Conservation (phyloP, 2,329 filamentous ascomycete species). For the Clonostachys sp. region DNA sequence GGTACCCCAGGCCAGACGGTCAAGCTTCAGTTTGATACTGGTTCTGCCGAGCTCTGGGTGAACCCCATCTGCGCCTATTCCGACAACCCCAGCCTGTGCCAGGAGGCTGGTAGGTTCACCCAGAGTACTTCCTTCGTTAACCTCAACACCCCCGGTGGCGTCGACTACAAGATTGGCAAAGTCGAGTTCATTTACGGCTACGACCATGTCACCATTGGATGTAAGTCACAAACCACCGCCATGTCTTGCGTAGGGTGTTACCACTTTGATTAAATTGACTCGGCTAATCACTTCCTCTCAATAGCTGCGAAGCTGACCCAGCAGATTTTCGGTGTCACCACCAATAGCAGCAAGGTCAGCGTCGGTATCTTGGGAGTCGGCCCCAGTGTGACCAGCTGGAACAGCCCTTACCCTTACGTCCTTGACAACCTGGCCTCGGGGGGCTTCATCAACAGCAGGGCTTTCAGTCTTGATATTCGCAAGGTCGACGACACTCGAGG, state of each 20-base stretch:
- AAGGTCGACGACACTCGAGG: conserved; percentile 19
- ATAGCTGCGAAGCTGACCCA: conserved; percentile 21
- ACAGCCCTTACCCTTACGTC: conserved; percentile 22
- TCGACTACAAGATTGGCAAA: conserved; percentile 24
- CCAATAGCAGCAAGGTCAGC: conserved; percentile 16
- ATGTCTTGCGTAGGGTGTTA: neutral
- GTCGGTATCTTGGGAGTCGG: conserved; percentile 27
- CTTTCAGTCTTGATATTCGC: conserved; percentile 26
- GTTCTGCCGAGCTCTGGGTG: conserved; percentile 35
- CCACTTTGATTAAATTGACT: conserved; percentile 1
- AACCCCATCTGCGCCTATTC: conserved; percentile 30
- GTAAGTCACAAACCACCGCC: conserved; percentile 12
- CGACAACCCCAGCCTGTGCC: conserved; percentile 16
- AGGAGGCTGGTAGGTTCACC: conserved; percentile 19
- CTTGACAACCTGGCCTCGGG: conserved; percentile 26
- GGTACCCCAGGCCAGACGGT: conserved; percentile 30
- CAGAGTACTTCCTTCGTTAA: conserved; percentile 19
- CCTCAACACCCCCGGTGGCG: conserved; percentile 12
- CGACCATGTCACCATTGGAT: conserved; percentile 22
- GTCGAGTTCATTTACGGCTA: conserved; percentile 24
- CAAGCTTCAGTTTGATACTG: conserved; percentile 33
- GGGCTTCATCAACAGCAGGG: conserved; percentile 28
- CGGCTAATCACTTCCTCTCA: neutral
- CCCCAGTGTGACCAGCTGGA: conserved; percentile 24
- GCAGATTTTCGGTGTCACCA: conserved; percentile 29